Conservation (phyloP, 2,329 filamentous ascomycete species). For the Trichoderma arundinaceum region DNA sequence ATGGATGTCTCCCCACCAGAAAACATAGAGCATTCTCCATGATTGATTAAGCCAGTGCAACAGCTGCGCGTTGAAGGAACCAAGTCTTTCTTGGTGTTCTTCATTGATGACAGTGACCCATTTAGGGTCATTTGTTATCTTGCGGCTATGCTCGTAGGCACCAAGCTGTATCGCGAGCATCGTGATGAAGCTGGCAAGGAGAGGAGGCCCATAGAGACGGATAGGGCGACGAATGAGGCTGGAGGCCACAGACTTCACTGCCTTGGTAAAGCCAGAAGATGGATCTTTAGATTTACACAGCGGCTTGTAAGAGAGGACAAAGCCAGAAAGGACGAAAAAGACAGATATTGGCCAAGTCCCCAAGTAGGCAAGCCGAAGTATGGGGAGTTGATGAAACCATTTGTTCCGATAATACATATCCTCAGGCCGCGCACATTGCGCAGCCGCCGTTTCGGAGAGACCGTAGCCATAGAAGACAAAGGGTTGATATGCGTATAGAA, state of each 20-base stretch:
- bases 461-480: too few relatives aligned
- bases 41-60: background rate
- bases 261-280: too few relatives aligned
- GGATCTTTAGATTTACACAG: too few relatives aligned
- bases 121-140: background rate
- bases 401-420: too few relatives aligned
- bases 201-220: background rate
- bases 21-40: slow-evolving; percentile 9
- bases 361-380: background rate
- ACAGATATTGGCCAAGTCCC: slow-evolving; percentile 13
- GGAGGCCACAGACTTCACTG: background rate
- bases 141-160: slow-evolving; percentile 5
- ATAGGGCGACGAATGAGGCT: slow-evolving; percentile 1
- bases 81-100: too few relatives aligned
- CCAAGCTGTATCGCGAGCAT: slow-evolving; percentile 18
- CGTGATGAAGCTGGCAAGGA: slow-evolving; percentile 1
- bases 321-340: slow-evolving; percentile 10
- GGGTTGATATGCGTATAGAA: too few relatives aligned
- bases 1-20: slow-evolving; percentile 11
- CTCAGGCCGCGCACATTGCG: too few relatives aligned
- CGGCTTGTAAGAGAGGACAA: slow-evolving; percentile 3
- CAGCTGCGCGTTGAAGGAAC: background rate
- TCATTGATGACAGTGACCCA: slow-evolving; percentile 9
- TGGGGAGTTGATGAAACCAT: too few relatives aligned
- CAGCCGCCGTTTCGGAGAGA: too few relatives aligned